phyloP scores from a whole-genome alignment of 139 green algal species.

The Coelastrella sp. region DNA sequence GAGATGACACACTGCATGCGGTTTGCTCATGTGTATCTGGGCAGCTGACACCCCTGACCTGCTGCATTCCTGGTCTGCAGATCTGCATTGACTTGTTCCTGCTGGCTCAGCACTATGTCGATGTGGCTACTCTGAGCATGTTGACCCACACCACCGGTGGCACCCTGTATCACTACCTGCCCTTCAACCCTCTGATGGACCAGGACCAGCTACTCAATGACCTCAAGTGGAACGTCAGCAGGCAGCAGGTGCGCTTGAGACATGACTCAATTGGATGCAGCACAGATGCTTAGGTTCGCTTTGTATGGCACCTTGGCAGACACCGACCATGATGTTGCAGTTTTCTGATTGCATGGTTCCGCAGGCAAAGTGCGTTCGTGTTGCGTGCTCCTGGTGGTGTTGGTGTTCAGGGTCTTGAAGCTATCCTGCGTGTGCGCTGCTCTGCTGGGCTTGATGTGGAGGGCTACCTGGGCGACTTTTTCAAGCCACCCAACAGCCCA shows the following conservation, averaged over 20 bases:
- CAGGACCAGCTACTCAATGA: constrained; percentile 87
- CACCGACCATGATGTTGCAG: too few species aligned
- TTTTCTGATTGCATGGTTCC: neutral
- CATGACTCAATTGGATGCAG: neutral
- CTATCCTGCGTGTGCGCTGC: constrained; percentile 84
- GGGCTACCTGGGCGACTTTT: constrained; percentile 65
- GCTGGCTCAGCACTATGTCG: constrained; percentile 72
- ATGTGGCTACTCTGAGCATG: constrained; percentile 77
- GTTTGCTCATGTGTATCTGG: neutral
- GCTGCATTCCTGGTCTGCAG: constrained; percentile 46
- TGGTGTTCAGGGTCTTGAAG: constrained; percentile 80
- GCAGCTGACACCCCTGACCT: neutral
- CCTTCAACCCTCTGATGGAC: constrained; percentile 77
- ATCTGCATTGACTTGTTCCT: constrained; percentile 84
- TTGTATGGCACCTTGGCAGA: neutral
- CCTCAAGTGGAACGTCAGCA: constrained; percentile 83
- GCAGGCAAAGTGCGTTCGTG: neutral
- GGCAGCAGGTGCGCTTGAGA: constrained; percentile 63
- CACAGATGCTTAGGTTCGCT: neutral
- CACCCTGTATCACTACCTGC: constrained; percentile 82
- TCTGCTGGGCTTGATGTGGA: constrained; percentile 82
- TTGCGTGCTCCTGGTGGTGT: neutral
- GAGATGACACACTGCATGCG: neutral
- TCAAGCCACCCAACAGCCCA: constrained; percentile 57
- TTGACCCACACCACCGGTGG: constrained; percentile 76